Conservation (phyloP, 257 asterid species). For the Capsicum chinense region DNA sequence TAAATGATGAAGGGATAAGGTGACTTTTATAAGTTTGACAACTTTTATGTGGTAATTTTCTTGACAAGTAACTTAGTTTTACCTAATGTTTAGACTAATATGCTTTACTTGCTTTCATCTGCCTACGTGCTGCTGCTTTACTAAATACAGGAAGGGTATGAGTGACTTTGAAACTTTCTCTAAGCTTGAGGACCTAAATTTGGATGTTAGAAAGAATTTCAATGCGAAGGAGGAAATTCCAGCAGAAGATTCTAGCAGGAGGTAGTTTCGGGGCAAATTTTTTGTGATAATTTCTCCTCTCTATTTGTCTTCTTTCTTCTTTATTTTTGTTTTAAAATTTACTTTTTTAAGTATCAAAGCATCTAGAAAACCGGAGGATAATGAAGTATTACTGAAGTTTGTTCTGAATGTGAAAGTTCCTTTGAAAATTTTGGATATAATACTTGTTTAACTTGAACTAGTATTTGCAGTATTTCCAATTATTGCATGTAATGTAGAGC, state of each 20-base stretch:
- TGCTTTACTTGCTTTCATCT: constrained; percentile 26
- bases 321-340: not conserved
- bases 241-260: constrained; percentile 52
- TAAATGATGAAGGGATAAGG: constrained; percentile 54
- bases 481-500: not conserved
- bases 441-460: not conserved
- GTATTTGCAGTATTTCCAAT: constrained; percentile 17
- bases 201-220: constrained; percentile 69
- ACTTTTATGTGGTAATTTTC: constrained; percentile 24
- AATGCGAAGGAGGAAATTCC: constrained; percentile 50
- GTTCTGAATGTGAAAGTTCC: not conserved
- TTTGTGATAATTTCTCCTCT: constrained; percentile 31
- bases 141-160: constrained; percentile 60
- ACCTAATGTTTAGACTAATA: constrained; percentile 17
- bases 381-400: not conserved
- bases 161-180: constrained; percentile 80
- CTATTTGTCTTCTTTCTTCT: constrained; percentile 19
- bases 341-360: not conserved
- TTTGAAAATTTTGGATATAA: no score
- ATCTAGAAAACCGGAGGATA: not conserved
- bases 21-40: constrained; percentile 35
- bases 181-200: constrained; percentile 85
- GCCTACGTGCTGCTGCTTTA: constrained; percentile 38
- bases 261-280: constrained; percentile 53
- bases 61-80: not conserved